Base-by-base conservation (phyloP, 352 stramenopile genomes). In the Pythium coloratum region DNA sequence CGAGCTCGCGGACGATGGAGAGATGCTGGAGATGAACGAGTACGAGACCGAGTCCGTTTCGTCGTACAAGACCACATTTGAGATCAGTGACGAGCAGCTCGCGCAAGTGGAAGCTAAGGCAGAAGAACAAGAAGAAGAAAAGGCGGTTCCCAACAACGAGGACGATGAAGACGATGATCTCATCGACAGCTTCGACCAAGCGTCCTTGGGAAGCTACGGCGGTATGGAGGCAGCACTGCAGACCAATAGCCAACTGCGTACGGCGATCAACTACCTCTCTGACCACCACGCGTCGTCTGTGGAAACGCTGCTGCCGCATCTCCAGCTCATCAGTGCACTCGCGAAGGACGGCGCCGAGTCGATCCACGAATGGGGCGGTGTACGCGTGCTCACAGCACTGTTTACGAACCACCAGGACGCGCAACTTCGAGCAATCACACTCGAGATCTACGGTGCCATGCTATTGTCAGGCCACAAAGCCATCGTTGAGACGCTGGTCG, bases 41-140 rank as follows among this genome's bases (percentile, higher is more conserved):
- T 66, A 57, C 30, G 65, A 71, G 30, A 66, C 59, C 6, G 66
- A 73, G 30, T 69, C 67, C 0, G 59, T 73, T 13, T 67, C 67
- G 1, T 69, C 60, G 30, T 73, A 66, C 61, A 73, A 73, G 47
- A 69, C 67, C 6, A 73, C 67, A 12, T 3, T 69, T 2, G 67
- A 62, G 12, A 13, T 62, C 10, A 36, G 32, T 1, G 67, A 69
- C 16, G 26, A 26, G 56, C 9, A 53, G 7, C 32, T 55, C 1
- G 36, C 24, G 3, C 47, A 54, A 13, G 47, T 58, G 24, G 38
- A 44, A n/a, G 51, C 16, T 26, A 34, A 32, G 36, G 55, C 57
- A 16, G 54, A 56, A 16, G 54, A 58, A 13, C 32, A 55, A 10
- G 30, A 34, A 7, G 46, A 46, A 18, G 10, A 50, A 9, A 32